phyloP scores from a whole-genome alignment of 148 eudicot genomes.

The Silene latifolia region DNA sequence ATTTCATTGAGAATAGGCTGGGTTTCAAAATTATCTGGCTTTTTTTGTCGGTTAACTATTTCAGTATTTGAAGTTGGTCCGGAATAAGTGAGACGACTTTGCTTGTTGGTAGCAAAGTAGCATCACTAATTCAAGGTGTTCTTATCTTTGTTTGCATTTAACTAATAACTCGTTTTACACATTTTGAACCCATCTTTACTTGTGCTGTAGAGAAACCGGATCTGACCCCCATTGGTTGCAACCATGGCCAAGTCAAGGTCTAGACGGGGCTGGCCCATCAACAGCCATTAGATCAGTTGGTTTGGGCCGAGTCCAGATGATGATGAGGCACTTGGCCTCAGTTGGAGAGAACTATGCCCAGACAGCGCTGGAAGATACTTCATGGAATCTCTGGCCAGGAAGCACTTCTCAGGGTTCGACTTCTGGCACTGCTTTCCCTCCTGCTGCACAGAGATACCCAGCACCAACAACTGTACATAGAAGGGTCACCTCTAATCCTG shows the following conservation, averaged over 20 bases:
- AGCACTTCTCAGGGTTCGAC: constrained; percentile 73
- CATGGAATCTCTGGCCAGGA: constrained; percentile 86
- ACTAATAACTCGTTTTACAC: background rate
- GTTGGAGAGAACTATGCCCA: constrained; percentile 95
- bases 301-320: constrained; percentile 79
- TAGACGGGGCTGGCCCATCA: constrained; percentile 92
- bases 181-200: background rate
- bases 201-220: constrained; percentile 54
- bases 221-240: constrained; percentile 66
- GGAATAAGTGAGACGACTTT: too few species aligned
- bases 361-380: constrained; percentile 76
- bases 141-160: too few species aligned
- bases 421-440: constrained; percentile 45
- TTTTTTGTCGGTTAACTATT: too few species aligned
- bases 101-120: too few species aligned
- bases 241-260: constrained; percentile 55
- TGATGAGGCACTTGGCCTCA: constrained; percentile 97
- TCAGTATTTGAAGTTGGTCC: too few species aligned
- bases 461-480: constrained; percentile 39
- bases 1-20: too few species aligned
- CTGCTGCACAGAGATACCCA: constrained; percentile 39
- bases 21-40: too few species aligned
- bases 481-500: constrained; percentile 48
- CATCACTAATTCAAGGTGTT: too few species aligned
- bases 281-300: constrained; percentile 56